phyloP scores from a whole-genome alignment of 2,329 filamentous ascomycete species.

The Colletotrichum lentis region DNA sequence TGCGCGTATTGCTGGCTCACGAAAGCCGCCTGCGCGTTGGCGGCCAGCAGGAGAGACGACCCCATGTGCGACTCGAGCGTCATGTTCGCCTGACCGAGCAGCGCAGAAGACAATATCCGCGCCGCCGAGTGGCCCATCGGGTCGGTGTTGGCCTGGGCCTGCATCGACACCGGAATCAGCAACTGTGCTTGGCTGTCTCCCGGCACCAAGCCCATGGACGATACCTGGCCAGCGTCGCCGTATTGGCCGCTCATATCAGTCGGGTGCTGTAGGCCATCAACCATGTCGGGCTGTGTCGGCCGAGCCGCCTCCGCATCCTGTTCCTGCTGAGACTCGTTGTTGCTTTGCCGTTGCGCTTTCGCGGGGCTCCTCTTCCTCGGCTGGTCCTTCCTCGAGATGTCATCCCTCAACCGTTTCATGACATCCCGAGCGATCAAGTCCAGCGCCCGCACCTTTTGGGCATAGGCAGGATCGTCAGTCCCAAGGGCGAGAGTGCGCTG shows the following conservation, averaged over 20 bases:
- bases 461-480: constrained; percentile 60
- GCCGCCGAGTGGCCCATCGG: constrained; percentile 26
- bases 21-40: constrained; percentile 51
- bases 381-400: constrained; percentile 65
- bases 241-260: constrained; percentile 23
- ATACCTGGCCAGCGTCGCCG: constrained; percentile 28
- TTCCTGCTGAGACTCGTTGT: background rate
- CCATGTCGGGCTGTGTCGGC: constrained; percentile 33
- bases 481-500: constrained; percentile 61
- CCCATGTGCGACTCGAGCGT: constrained; percentile 49
- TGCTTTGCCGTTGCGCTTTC: background rate
- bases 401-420: constrained; percentile 78
- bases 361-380: constrained; percentile 35
- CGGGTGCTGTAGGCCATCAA: constrained; percentile 15
- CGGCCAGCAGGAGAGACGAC: constrained; percentile 51
- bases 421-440: constrained; percentile 79
- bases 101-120: constrained; percentile 25
- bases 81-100: constrained; percentile 37
- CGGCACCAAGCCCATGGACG: constrained; percentile 29
- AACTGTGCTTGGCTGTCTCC: constrained; percentile 27
- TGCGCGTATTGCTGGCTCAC: constrained; percentile 46
- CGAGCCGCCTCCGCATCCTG: background rate
- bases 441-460: constrained; percentile 68
- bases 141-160: constrained; percentile 24
- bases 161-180: constrained; percentile 33